Conservation (phyloP, 1,284 basidiomycete species). For the Termitomyces sp. region DNA sequence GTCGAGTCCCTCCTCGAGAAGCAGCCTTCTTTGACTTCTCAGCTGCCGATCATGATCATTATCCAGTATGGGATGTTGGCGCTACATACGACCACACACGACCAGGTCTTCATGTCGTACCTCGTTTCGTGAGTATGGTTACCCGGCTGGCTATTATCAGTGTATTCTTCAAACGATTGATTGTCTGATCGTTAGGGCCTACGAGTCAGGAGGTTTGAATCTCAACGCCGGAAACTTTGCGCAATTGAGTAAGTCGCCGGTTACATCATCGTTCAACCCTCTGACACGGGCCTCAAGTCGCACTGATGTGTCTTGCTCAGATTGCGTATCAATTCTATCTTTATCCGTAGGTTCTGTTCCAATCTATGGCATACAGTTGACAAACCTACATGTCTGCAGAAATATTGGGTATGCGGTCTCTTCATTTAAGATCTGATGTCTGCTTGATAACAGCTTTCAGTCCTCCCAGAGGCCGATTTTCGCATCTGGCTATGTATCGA, state of each 20-base stretch:
- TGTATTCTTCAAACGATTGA: slow-evolving; percentile 3
- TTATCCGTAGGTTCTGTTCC: slow-evolving; percentile 63
- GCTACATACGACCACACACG: slow-evolving; percentile 78
- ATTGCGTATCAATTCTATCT: slow-evolving; percentile 82
- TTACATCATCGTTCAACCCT: slow-evolving; percentile 13
- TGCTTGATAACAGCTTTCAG: slow-evolving; percentile 20
- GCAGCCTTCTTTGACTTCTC: slow-evolving; percentile 56
- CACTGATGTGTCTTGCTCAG: slow-evolving; percentile 76
- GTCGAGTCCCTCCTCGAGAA: slow-evolving; percentile 40
- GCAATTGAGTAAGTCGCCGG: slow-evolving; percentile 56
- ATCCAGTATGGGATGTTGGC: slow-evolving; percentile 77
- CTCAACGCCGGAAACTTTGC: slow-evolving; percentile 77
- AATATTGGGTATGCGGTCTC: slow-evolving; percentile 35
- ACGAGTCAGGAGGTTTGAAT: slow-evolving; percentile 66
- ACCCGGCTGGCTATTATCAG: slow-evolving; percentile 7
- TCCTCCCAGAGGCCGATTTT: slow-evolving; percentile 73
- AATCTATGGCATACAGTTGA: slow-evolving; percentile 1
- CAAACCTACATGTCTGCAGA: slow-evolving; percentile 21
- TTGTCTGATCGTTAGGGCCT: slow-evolving; percentile 44
- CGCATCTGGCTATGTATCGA: slow-evolving; percentile 81
- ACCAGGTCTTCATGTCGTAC: slow-evolving; percentile 80
- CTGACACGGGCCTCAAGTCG: slow-evolving; percentile 41
- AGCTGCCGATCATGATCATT: slow-evolving; percentile 67
- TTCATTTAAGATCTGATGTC: background rate
- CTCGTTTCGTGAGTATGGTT: slow-evolving; percentile 63